A percentile compares a stretch with the other conserved stretches of the same genome.
These are phyloP conservation scores for Nigrograna mackinnonii DNA, from an alignment of 2,329 filamentous ascomycete genomes.

Conservation along the genomic window DNA sequence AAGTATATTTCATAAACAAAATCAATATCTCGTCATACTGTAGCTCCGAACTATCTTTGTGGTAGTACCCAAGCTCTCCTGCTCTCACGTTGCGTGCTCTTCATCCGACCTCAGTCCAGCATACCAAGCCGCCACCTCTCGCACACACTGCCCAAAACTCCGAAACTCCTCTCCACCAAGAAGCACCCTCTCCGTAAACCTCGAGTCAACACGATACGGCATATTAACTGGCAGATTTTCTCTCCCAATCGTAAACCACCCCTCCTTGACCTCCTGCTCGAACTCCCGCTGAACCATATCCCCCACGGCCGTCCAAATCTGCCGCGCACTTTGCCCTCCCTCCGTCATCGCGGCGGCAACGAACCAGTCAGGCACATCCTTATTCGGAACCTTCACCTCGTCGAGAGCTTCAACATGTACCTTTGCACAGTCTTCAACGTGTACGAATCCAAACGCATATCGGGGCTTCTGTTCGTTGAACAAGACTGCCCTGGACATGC, in stretches of 20 bases:
- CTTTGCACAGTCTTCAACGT: slow-evolving; percentile 32
- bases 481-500: slow-evolving; percentile 33
- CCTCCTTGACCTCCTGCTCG: slow-evolving; percentile 14
- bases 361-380: slow-evolving; percentile 28
- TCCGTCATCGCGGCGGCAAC: slow-evolving; percentile 28
- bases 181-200: slow-evolving; percentile 25
- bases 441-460: slow-evolving; percentile 40
- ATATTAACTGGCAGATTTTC: slow-evolving; percentile 31
- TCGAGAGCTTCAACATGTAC: slow-evolving; percentile 35
- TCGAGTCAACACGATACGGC: slow-evolving; percentile 34
- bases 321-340: slow-evolving; percentile 16
- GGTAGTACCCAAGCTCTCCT: no score
- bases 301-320: slow-evolving; percentile 25
- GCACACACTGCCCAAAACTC: slow-evolving; percentile 25
- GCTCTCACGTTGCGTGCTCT: no score
- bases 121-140: slow-evolving; percentile 34
- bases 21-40: no score
- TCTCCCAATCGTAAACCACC: slow-evolving; percentile 25
- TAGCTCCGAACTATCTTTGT: no score
- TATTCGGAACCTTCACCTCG: slow-evolving; percentile 14
- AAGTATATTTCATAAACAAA: no score
- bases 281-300: slow-evolving; percentile 24
- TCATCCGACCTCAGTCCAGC: slow-evolving; percentile 11
- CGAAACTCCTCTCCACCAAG: slow-evolving; percentile 20
- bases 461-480: slow-evolving; percentile 32